These are phyloP conservation scores for Fusarium caatingaense DNA, from an alignment of 2,329 filamentous ascomycete genomes.

Conservation along the genomic window DNA sequence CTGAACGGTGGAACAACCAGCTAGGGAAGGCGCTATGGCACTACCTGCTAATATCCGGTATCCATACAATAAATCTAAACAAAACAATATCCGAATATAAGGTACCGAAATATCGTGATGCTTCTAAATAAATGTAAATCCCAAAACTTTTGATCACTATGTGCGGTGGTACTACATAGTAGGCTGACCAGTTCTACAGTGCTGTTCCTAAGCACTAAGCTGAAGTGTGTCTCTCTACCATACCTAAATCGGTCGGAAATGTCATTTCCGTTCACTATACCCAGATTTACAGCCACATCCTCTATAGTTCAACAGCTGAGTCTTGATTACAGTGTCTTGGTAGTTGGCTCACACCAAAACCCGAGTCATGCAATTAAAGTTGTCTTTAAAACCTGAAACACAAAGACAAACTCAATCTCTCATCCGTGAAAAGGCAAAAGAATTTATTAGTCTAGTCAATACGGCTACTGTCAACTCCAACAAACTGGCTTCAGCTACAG, in stretches of 20 bases:
- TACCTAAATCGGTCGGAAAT: background rate
- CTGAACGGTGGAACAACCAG: background rate
- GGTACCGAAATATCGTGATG: background rate
- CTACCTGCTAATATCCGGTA: background rate
- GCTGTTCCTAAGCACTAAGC: background rate
- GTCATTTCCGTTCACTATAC: background rate
- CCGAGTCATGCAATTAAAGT: constrained; percentile 13
- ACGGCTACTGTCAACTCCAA: background rate
- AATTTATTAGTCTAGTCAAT: background rate
- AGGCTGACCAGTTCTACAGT: background rate
- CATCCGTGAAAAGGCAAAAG: background rate
- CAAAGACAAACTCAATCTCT: constrained; percentile 29
- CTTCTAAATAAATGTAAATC: background rate
- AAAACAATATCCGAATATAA: background rate
- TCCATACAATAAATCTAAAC: background rate
- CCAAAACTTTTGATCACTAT: background rate
- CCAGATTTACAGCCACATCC: background rate
- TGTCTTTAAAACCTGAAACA: constrained; percentile 26
- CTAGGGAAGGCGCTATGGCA: background rate
- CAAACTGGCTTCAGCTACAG: background rate
- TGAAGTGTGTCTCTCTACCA: background rate
- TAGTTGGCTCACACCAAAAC: background rate
- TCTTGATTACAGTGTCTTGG: background rate
- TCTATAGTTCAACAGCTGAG: background rate
- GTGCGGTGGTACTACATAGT: background rate